Evolutionary conservation across 176 grass and related monocot genomes (phyloP), one percentile per base, ranked within the genome.

Genomic region (Pharus latifolius): DNA sequence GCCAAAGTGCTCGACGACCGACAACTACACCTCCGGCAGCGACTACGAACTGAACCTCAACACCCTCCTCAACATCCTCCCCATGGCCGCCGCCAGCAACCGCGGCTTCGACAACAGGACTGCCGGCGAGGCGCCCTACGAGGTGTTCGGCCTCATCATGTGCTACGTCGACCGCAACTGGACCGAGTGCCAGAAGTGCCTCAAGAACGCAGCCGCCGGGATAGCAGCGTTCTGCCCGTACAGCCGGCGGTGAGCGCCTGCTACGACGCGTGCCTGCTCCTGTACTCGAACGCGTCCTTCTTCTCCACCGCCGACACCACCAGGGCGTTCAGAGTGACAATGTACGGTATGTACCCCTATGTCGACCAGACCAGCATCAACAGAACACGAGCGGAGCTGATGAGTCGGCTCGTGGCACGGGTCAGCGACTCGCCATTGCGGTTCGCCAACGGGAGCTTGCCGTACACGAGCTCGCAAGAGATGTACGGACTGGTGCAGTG

Each of bases 401-500:
- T 65, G 49, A 37, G 27, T 13, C 0, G 3, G 22, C 65, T 80
- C 59, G 5, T 62, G 0, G 34, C 15, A 11, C 32, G 46, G 6
- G 59, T 50, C 4, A 40, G 45, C 10, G 4, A 4, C 22, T 47
- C 67, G 33, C 49, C 49, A 24, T 10, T 23, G 6, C n/a, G 19
- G 23, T 15, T 91, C 3, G 72, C 53, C 0, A 70, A 57, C 26
- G 49, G 26, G 4, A 38, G 18, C 67, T 11, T 49, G 43, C 35
- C 53, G 2, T 83, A 49, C 59, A 16, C 0, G 1, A 8, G 27
- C 6, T 11, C 24, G 16, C 25, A 9, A 15, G 3, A 1, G 12
- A 60, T 91, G 34, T 78, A 87, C 34, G 80, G 83, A 12, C 11
- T 91, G 30, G 60, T 65, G 4, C 84, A 91, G 76, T 91, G 88